Evolutionary conservation across 345 rosid species (phyloP).

Genomic region (Boechera divaricarpa): DNA sequence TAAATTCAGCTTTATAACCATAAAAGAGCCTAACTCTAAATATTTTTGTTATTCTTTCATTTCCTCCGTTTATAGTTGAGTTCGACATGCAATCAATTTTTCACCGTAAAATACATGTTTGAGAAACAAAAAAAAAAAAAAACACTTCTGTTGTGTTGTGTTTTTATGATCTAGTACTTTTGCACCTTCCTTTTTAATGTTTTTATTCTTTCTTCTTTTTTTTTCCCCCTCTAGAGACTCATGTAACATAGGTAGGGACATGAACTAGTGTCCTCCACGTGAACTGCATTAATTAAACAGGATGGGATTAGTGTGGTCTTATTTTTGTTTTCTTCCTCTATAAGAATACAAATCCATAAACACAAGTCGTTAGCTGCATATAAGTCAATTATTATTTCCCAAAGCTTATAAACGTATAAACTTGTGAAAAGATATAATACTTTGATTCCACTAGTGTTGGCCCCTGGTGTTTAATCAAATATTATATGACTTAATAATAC

Average conservation of each 20-base stretch:
- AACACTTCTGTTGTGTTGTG: background rate
- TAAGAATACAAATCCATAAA: constrained; percentile 27
- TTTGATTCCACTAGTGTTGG: constrained; percentile 32
- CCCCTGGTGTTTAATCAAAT: background rate
- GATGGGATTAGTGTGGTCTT: constrained; percentile 13
- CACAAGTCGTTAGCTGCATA: background rate
- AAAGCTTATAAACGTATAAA: background rate
- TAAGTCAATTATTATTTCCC: constrained; percentile 9
- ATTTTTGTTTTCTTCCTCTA: background rate
- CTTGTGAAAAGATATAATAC: background rate
- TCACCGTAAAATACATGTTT: background rate
- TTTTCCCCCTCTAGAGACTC: too few species aligned
- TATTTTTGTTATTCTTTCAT: background rate
- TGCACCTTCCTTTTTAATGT: background rate
- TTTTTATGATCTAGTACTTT: background rate
- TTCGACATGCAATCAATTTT: constrained; percentile 2
- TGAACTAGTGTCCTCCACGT: constrained; percentile 35
- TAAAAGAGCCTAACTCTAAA: background rate
- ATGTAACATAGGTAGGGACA: constrained; percentile 24
- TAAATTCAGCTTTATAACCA: constrained; percentile 23
- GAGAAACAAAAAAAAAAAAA: too few species aligned
- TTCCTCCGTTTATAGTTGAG: background rate
- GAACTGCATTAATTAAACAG: constrained; percentile 22
- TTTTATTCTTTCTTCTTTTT: background rate
- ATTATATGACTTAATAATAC: background rate